These are phyloP conservation scores for Mortierella polycephala DNA, from an alignment of 371 early-diverging fungal genomes.

Conservation along the genomic window DNA sequence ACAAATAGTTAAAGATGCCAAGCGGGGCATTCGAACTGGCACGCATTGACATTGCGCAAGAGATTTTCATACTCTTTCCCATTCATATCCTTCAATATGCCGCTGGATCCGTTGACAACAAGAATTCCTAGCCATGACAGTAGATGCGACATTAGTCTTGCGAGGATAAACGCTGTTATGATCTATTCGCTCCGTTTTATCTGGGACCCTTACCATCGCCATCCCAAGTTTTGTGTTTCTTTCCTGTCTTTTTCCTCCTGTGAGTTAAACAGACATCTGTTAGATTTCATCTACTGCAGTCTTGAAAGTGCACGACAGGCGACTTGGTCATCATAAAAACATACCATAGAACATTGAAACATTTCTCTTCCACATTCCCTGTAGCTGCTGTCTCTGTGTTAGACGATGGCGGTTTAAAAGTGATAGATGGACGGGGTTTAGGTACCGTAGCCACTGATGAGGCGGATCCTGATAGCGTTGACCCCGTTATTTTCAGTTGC, in stretches of 20 bases:
- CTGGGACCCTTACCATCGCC: slow-evolving; percentile 57
- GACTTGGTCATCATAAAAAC: not conserved
- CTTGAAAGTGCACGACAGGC: not conserved
- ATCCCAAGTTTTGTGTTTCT: slow-evolving; percentile 69
- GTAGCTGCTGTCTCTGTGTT: not conserved
- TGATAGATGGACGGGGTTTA: not conserved
- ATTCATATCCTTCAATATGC: slow-evolving; percentile 36
- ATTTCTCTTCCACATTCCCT: slow-evolving; percentile 12
- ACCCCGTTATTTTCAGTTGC: not conserved
- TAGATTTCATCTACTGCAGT: not conserved
- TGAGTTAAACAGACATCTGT: not conserved
- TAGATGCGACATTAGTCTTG: not conserved
- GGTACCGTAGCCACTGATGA: not conserved
- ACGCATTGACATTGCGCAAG: no score
- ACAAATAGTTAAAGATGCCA: not conserved
- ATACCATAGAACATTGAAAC: slow-evolving; percentile 43
- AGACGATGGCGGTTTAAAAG: not conserved
- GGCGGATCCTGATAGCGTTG: not conserved
- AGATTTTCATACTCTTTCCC: slow-evolving; percentile 58
- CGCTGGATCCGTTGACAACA: slow-evolving; percentile 30
- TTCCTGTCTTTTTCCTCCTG: slow-evolving; percentile 46
- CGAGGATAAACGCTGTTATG: not conserved
- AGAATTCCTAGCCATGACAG: slow-evolving; percentile 28
- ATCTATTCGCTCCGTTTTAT: no score
- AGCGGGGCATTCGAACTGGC: not conserved